A percentile compares a stretch with the other conserved stretches of the same genome.
These are phyloP conservation scores for Dicorynia guianensis DNA, from an alignment of 306 rosid species.

Conservation along the genomic window DNA sequence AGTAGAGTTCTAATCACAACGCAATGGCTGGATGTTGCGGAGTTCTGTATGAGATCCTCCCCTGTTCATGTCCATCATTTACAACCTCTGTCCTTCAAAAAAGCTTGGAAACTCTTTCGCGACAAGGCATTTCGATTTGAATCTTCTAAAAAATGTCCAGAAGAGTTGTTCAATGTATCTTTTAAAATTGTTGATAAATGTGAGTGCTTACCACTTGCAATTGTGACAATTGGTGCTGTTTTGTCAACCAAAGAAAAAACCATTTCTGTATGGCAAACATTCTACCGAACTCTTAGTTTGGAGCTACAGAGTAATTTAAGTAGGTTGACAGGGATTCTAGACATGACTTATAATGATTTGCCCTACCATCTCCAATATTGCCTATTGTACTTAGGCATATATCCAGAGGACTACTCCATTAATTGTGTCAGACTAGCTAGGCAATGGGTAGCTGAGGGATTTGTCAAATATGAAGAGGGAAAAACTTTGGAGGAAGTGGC, in stretches of 20 bases:
- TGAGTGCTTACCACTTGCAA: slow-evolving; percentile 19
- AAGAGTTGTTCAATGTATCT: not conserved
- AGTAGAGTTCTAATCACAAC: slow-evolving; percentile 2
- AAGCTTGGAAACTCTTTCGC: slow-evolving; percentile 26
- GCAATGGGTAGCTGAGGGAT: slow-evolving; percentile 28
- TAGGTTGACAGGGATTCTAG: not conserved
- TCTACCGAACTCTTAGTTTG: not conserved
- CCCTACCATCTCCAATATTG: not conserved
- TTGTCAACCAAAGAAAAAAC: not conserved
- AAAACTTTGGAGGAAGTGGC: slow-evolving; percentile 5
- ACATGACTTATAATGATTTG: not conserved
- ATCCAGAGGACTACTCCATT: not conserved
- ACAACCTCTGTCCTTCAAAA: not conserved
- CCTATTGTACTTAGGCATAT: slow-evolving; percentile 3
- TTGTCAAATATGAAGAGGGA: not conserved
- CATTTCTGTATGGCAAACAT: not conserved
- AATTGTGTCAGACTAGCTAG: not conserved
- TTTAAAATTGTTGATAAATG: not conserved
- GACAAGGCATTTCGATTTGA: not conserved
- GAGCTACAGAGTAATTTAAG: not conserved
- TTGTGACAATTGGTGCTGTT: slow-evolving; percentile 3
- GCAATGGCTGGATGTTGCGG: not conserved
- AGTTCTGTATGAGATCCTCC: not conserved
- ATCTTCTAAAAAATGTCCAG: not conserved
- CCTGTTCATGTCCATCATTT: not conserved